A percentile compares a stretch with the other conserved stretches of the same genome.
Evolutionary conservation across 148 eudicot genomes (phyloP).

Genomic region (Cornus florida): DNA sequence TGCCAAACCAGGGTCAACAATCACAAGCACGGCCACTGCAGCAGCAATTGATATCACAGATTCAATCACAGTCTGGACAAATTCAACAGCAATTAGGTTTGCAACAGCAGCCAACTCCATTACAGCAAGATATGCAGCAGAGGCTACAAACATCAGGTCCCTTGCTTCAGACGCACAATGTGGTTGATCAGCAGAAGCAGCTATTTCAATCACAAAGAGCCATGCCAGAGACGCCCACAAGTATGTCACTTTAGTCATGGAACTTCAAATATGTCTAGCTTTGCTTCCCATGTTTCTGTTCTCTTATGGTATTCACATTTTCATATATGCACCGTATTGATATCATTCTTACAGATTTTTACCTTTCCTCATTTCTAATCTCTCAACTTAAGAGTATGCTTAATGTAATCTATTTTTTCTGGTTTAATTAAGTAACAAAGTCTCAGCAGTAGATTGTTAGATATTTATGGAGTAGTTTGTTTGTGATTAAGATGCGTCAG

Average conservation of each 20-base stretch:
- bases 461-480: not conserved
- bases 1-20: constrained; percentile 58
- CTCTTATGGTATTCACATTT: too few species aligned
- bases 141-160: constrained; percentile 66
- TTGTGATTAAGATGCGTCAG: not conserved
- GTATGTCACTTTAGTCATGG: constrained; percentile 41
- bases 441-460: not conserved
- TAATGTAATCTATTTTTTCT: not conserved
- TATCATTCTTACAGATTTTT: not conserved
- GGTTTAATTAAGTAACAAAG: not conserved
- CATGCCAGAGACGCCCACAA: constrained; percentile 68
- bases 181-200: constrained; percentile 84
- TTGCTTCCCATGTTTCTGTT: not conserved
- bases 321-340: too few species aligned
- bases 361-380: not conserved
- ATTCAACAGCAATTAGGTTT: constrained; percentile 67
- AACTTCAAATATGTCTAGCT: not conserved
- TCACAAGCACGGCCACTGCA: constrained; percentile 50
- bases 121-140: constrained; percentile 79
- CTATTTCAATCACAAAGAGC: constrained; percentile 71
- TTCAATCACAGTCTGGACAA: constrained; percentile 76
- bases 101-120: constrained; percentile 65
- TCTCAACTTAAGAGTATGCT: not conserved
- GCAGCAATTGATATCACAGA: constrained; percentile 74
- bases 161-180: constrained; percentile 70